phyloP scores from a whole-genome alignment of 768 basidiomycete species.

The Tylopilus rubrobrunneus region DNA sequence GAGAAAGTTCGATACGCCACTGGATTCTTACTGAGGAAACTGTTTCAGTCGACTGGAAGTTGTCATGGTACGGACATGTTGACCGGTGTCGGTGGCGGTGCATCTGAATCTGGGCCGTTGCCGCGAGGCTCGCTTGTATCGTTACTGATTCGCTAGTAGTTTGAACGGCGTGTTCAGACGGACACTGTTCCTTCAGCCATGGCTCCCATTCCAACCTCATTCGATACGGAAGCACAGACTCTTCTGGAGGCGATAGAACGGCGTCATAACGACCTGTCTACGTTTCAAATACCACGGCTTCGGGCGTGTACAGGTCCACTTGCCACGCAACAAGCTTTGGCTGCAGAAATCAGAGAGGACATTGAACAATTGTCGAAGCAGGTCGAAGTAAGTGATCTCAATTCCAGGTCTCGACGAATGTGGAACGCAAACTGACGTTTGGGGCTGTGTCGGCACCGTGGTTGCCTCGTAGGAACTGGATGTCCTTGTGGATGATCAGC shows the following conservation, averaged over 20 bases:
- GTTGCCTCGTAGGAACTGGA: conserved; percentile 52
- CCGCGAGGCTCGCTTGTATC: background rate
- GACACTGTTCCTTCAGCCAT: conserved; percentile 43
- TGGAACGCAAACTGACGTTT: background rate
- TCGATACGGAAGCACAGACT: conserved; percentile 48
- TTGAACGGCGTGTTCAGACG: too few species aligned
- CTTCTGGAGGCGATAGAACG: conserved; percentile 53
- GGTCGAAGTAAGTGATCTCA: conserved; percentile 54
- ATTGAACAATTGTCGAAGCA: conserved; percentile 56
- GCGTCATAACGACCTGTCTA: conserved; percentile 56
- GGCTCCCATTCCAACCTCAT: conserved; percentile 57
- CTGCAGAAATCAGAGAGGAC: conserved; percentile 75
- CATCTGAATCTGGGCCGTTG: background rate
- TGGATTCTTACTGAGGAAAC: too few species aligned
- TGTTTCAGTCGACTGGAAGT: too few species aligned
- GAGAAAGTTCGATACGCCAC: too few species aligned
- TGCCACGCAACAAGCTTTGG: conserved; percentile 64
- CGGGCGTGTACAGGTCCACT: conserved; percentile 66
- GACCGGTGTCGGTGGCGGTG: too few species aligned
- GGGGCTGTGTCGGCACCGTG: background rate
- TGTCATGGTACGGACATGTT: too few species aligned
- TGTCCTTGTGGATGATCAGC: conserved; percentile 69
- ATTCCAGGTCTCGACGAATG: background rate
- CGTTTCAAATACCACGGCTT: conserved; percentile 75
- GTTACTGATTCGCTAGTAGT: too few species aligned